Evolutionary conservation across 2,329 filamentous ascomycete genomes (phyloP).

Genomic region (Myriangium duriaei): DNA sequence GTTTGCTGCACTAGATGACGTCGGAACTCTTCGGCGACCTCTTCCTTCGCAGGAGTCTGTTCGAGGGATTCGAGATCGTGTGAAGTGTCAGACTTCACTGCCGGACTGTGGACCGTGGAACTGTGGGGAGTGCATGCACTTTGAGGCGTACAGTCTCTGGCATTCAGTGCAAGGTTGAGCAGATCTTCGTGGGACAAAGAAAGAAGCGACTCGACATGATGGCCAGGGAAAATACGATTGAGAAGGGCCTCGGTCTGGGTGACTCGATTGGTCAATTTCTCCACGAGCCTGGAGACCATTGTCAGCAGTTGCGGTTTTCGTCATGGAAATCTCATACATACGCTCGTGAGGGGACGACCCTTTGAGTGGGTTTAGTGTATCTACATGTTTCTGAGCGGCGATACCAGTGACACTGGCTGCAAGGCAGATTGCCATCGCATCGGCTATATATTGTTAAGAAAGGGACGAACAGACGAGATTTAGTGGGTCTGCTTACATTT

Average conservation of each 20-base stretch:
- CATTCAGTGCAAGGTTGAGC: conserved; percentile 31
- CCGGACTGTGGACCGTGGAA: conserved; percentile 3
- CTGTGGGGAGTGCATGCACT: conserved; percentile 19
- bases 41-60: conserved; percentile 54
- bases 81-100: conserved; percentile 32
- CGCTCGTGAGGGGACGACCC: conserved; percentile 68
- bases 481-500: conserved; percentile 46
- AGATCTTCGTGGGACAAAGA: conserved; percentile 32
- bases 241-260: conserved; percentile 34
- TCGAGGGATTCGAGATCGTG: conserved; percentile 50
- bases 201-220: conserved; percentile 28
- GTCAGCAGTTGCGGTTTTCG: conserved; percentile 33
- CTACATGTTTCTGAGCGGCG: conserved; percentile 66
- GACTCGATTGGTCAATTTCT: conserved; percentile 40
- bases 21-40: conserved; percentile 45
- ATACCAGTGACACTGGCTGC: conserved; percentile 71
- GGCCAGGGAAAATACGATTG: conserved; percentile 30
- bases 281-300: conserved; percentile 42
- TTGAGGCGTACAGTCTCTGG: conserved; percentile 26
- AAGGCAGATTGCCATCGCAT: conserved; percentile 70
- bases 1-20: conserved; percentile 27
- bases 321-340: conserved; percentile 30
- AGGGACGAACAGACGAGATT: too few relatives aligned
- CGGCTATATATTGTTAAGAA: conserved; percentile 28
- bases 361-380: conserved; percentile 68